phyloP scores from a whole-genome alignment of 352 stramenopile genomes.

The Globisporangium rhizosaccharum region DNA sequence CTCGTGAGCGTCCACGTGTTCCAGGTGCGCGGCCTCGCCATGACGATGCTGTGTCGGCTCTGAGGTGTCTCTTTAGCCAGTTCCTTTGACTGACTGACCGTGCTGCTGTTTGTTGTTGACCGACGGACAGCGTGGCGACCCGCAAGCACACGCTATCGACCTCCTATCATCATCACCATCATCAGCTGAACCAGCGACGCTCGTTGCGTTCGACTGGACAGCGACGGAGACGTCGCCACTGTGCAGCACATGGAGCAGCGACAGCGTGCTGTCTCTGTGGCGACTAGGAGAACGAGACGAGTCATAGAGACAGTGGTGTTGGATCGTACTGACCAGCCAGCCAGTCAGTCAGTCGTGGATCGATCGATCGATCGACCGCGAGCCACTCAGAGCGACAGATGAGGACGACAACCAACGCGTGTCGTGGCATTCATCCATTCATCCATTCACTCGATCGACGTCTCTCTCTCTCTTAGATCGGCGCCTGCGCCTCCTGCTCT shows the following conservation, averaged over 20 bases:
- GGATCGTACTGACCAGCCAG: not conserved
- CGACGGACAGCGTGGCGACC: not conserved
- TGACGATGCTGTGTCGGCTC: not conserved
- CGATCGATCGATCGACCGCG: too few relatives aligned
- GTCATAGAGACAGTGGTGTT: not conserved
- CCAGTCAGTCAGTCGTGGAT: too few relatives aligned
- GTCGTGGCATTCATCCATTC: too few relatives aligned
- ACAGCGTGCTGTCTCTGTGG: constrained; percentile 1
- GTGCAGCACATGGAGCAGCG: not conserved
- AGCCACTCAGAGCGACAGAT: too few relatives aligned
- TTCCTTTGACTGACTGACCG: not conserved
- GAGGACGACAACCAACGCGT: too few relatives aligned
- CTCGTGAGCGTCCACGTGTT: constrained; percentile 7
- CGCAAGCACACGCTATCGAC: not conserved
- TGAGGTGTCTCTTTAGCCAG: not conserved
- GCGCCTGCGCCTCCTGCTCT: not conserved
- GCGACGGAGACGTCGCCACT: not conserved
- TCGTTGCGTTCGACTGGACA: not conserved
- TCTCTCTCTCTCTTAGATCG: not conserved
- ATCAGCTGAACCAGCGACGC: not conserved
- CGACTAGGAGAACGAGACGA: not conserved
- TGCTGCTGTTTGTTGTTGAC: too few relatives aligned
- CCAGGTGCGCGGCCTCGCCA: constrained; percentile 1
- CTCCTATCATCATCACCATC: not conserved
- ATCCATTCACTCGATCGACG: not conserved